Evolutionary conservation across 208 protist species (phyloP).

Genomic region (Acanthamoeba royreba): DNA sequence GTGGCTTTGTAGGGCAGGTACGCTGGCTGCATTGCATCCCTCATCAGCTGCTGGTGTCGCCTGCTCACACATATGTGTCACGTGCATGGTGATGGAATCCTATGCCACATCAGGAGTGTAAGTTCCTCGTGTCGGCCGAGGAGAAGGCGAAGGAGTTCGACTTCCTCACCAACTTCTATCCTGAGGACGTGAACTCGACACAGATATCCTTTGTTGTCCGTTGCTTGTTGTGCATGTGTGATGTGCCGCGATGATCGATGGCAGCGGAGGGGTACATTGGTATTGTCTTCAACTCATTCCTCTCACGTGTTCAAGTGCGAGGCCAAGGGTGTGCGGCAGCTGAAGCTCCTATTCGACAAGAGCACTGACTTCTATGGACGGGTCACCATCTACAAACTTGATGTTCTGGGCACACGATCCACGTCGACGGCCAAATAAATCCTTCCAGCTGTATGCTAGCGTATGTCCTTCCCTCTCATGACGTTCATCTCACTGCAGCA

Average conservation of each 20-base stretch:
- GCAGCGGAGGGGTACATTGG: too few species aligned
- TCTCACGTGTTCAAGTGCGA: not conserved
- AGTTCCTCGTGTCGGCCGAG: not conserved
- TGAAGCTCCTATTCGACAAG: not conserved
- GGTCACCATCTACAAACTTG: constrained; percentile 34
- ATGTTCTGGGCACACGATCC: constrained; percentile 14
- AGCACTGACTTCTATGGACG: constrained; percentile 50
- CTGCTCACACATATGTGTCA: too few species aligned
- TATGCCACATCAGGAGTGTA: not conserved
- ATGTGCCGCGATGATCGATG: too few species aligned
- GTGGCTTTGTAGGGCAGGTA: constrained; percentile 56
- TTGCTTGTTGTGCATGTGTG: not conserved
- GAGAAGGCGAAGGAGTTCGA: not conserved
- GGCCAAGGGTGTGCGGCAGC: not conserved
- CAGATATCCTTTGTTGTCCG: not conserved
- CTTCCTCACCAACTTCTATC: constrained; percentile 14
- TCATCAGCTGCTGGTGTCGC: not conserved
- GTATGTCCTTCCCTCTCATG: too few species aligned
- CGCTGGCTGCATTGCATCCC: not conserved
- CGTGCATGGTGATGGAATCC: too few species aligned
- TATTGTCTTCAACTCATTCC: not conserved
- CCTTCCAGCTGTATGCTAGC: too few species aligned
- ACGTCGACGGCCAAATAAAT: too few species aligned
- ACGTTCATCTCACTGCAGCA: too few species aligned
- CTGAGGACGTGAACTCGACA: not conserved